Evolutionary conservation across 306 rosid genomes (phyloP), one percentile per base, ranked within the genome.

Genomic region (Dryas alaskensis): DNA sequence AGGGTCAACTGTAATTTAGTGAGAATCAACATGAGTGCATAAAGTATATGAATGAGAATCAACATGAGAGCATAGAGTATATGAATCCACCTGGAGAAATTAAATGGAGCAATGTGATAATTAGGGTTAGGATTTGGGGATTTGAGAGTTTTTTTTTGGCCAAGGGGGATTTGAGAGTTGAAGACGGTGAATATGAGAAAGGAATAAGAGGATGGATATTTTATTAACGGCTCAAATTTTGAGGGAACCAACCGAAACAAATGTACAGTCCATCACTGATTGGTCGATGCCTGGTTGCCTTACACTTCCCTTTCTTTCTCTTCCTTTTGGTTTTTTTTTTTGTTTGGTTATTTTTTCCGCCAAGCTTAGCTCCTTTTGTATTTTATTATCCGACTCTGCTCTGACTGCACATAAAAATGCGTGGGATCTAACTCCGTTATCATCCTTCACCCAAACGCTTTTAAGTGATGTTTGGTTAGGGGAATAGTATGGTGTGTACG

Each of bases 121-220:
- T 69, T 27, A 44, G 73, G 70, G 81, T 59, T 67, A 40, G 55
- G 75, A 54, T 10, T 70, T 63, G 66, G 70, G 22, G 47, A 57
- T 57, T 42, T 31, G 37, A 1, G 37, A 1, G 37, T 31, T 31
- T 19, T 19, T 19, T 19, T 19, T 19, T 19, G 19, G 19, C 19
- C 19, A 19, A 19, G 19, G 66, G 70, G 22, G 47, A 57, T 57
- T 42, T 31, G 37, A 31, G 37, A 1, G 37, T 31, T 31, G 37
- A 31, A 31, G 2, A 31, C 37, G 37, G 37, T 31, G 37, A 31
- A 31, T 31, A 31, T 31, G 37, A 31, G 37, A 31, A 31, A 31
- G 37, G 37, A 31, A 31, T 1, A 31, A 31, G 37, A 31, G 37
- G 3, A 27, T 59, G 66, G 66, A 61, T 60, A 61, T 61, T 5